phyloP scores from a whole-genome alignment of 441 rosid genomes.

The Bocquillonia castaneifolia region DNA sequence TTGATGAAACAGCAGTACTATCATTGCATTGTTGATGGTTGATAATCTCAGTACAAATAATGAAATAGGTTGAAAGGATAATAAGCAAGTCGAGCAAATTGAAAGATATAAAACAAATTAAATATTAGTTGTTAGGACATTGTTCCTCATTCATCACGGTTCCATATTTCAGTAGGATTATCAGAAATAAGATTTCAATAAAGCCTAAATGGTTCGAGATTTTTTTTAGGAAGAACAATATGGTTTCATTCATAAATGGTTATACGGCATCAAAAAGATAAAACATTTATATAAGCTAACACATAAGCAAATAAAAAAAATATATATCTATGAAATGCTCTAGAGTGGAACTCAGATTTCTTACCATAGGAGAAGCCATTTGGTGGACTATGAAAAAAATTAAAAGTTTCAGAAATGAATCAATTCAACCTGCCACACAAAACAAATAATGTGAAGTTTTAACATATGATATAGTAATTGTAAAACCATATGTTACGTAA shows the following conservation, averaged over 20 bases:
- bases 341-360: no score
- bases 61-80: no score
- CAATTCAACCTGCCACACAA: not conserved
- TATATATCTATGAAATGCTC: no score
- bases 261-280: no score
- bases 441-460: no score
- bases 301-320: no score
- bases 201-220: not conserved
- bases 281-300: no score
- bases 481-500: no score
- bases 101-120: no score
- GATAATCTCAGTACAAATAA: not conserved
- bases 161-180: not conserved
- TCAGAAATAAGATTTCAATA: not conserved
- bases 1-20: not conserved
- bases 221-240: not conserved
- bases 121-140: not conserved
- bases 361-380: slow-evolving; percentile 33
- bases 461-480: no score
- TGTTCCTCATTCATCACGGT: not conserved
- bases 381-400: not conserved
- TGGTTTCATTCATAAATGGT: not conserved
- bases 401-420: not conserved
- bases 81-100: no score
- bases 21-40: not conserved